Base-by-base conservation (phyloP, 2,329 filamentous ascomycete genomes). In the Aspergillus niger region DNA sequence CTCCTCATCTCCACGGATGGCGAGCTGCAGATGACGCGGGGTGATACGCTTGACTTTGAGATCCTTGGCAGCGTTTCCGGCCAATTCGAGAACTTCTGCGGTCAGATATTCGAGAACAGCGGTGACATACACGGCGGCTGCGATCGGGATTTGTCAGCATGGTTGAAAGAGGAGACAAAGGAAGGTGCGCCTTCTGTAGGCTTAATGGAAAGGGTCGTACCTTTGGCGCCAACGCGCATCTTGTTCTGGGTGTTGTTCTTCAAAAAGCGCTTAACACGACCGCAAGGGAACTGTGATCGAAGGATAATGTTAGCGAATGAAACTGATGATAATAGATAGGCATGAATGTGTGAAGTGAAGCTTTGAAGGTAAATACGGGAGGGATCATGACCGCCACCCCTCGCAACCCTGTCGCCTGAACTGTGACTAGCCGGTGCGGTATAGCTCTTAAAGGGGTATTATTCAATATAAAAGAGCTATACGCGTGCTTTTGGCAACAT, bases 11-110 rank as follows among this genome's bases (percentile, higher is more conserved):
- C 95, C 95, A 74, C 95, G 92, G 76, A 99, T 99, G 72, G 95
- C 95, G 65, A 99, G 91, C 80, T 99, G 95, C 67, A 99, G 83
- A 80, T 99, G 95, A 78, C 95, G 93, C 59, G 95, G 95, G 11
- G 94, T 98, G 80, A 99, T 99, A 81, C 95, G 95, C 89, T 98
- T 99, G 82, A 98, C 95, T 82, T 98, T 99, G 76, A 98, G 90
- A 80, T 99, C 95, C 86, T 98, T 98, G 79, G 95, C 95, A 57
- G 95, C 95, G 78, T 99, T 99, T 79, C 95, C 95, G 77, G 95
- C 95, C 67, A 99, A 85, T 80, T 99, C 95, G 72, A 99, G 90
- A 50, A 99, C 94, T 87, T 99, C 94, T 66, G 94, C 94, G 63
- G 95, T 97, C 69, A 99, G 84, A 78, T 99, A 99, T 83, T 99